Base-by-base conservation (phyloP, 495 filamentous ascomycete species). In the Letharia columbiana region DNA sequence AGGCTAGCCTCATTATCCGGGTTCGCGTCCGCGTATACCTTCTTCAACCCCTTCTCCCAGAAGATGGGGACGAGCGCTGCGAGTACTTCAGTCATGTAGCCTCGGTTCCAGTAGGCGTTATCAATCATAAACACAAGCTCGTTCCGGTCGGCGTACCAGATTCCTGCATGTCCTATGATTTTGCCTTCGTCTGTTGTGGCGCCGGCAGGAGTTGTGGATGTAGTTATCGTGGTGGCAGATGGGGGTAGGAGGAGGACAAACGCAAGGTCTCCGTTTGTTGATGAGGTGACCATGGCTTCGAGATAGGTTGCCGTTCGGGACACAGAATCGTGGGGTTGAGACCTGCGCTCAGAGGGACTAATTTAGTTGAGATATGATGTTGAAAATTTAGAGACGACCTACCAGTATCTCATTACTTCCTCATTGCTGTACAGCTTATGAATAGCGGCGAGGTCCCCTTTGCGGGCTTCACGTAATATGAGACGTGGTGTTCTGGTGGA, bases 281-380 rank as follows among this genome's bases (percentile, higher is more conserved):
- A 89, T 5, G 90, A 94, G 72, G 86, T 82, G 45, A 91, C 82
- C 75, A 91, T 92, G 73, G 70, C 93, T 61, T 92, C 89, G 89
- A 84, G 77, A 61, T 81, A 86, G 50, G 77, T 92, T 35, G 94
- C 84, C 70, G 80, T 67, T 37, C 59, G 57, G 13, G 33, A 20
- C n/a, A 68, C 31, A 15, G 54, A 15, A 0, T 42, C 18, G 31
- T 35, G 31, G 31, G 52, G 11, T 2, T 11, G 11, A 4, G 31
- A 7, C 52, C 52, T 56, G 52, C 31, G 52, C 31, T 35, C 52
- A 35, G 31, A 33, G 31, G 3, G 13, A 6, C 2, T 2, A 11
- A 31, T 15, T 7, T 31, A 31, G n/a, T 15, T 12, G 11, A 3
- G 2, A 3, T 8, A 4, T 8, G 37, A 8, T 8, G 23, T 52